phyloP scores from a whole-genome alignment of 768 basidiomycete species.

The Pleurotus djamor region DNA sequence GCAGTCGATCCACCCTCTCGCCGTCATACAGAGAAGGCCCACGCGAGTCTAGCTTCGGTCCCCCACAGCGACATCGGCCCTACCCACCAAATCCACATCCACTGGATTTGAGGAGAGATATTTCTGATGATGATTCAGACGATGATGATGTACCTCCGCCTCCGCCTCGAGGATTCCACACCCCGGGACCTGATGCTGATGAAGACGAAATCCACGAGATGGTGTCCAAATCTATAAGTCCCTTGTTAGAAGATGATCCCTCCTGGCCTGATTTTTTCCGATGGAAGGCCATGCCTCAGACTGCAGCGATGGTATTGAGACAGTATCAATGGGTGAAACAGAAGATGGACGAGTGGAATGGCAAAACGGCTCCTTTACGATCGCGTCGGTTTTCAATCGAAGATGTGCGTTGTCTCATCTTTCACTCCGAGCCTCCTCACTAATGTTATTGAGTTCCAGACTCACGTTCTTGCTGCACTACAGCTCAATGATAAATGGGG shows the following conservation, averaged over 20 bases:
- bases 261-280: constrained; percentile 45
- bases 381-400: constrained; percentile 33
- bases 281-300: constrained; percentile 31
- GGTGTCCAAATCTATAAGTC: constrained; percentile 41
- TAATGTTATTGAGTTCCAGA: constrained; percentile 23
- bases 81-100: too few species aligned
- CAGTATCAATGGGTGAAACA: constrained; percentile 54
- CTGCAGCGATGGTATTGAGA: constrained; percentile 37
- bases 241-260: constrained; percentile 38
- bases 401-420: constrained; percentile 31
- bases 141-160: constrained; percentile 1
- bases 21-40: background rate
- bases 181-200: constrained; percentile 29
- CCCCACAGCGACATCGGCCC: too few species aligned
- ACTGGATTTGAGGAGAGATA: background rate
- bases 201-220: constrained; percentile 36
- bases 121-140: background rate
- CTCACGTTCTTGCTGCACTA: constrained; percentile 53
- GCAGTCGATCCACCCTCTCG: background rate
- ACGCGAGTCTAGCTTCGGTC: background rate
- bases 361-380: constrained; percentile 37
- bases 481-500: constrained; percentile 42
- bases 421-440: constrained; percentile 4
- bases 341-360: constrained; percentile 43
- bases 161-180: constrained; percentile 20